phyloP scores from a whole-genome alignment of 768 basidiomycete species.

The Imleria badia region DNA sequence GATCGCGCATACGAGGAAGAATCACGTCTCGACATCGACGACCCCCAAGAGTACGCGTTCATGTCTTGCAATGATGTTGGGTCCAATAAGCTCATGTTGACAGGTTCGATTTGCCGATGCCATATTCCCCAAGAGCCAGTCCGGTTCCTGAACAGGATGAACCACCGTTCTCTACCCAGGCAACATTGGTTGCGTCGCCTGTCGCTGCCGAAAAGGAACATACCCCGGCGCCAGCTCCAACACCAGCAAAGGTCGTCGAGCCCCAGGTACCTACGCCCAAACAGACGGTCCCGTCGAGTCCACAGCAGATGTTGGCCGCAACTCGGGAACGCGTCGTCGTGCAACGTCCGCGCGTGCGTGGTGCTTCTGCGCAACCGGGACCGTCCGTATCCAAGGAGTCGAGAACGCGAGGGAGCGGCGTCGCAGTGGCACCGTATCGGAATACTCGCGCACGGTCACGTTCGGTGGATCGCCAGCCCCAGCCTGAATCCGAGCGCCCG shows the following conservation, averaged over 20 bases:
- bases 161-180: slow-evolving; percentile 23
- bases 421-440: slow-evolving; percentile 6
- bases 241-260: neutral
- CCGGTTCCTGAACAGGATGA: neutral
- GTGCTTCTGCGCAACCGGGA: slow-evolving; percentile 13
- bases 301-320: slow-evolving; percentile 10
- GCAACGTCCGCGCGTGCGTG: slow-evolving; percentile 7
- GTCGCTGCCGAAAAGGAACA: neutral
- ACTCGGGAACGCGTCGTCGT: neutral
- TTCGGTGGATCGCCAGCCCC: slow-evolving; percentile 16
- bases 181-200: slow-evolving; percentile 27
- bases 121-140: neutral
- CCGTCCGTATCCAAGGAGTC: slow-evolving; percentile 1
- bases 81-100: neutral
- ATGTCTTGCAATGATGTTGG: neutral
- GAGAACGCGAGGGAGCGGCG: neutral
- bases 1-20: slow-evolving; percentile 7
- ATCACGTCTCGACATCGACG: neutral
- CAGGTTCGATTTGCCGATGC: slow-evolving; percentile 4
- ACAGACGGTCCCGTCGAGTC: neutral
- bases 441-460: slow-evolving; percentile 24
- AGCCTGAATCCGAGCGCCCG: neutral
- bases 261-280: neutral
- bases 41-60: slow-evolving; percentile 13
- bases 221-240: neutral